A percentile compares a stretch with the other conserved stretches of the same genome.
Evolutionary conservation across 257 asterid species (phyloP).

Genomic region (Cynanchum wilfordii): DNA sequence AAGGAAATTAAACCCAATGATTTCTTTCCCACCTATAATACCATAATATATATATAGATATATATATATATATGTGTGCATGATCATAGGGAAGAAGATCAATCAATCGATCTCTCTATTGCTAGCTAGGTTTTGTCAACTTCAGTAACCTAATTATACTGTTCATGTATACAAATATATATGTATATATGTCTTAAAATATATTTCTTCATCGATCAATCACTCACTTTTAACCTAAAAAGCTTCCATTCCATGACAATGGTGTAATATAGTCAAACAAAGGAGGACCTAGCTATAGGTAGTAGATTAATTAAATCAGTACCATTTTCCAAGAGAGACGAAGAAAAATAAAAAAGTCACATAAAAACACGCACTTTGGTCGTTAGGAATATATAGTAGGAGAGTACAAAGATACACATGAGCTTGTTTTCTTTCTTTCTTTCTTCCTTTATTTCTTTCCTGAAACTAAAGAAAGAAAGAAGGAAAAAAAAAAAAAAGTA

Average conservation of each 20-base stretch:
- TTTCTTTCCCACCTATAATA: conserved; percentile 1
- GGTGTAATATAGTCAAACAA: too few relatives aligned
- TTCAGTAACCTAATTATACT: too few relatives aligned
- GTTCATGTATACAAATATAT: too few relatives aligned
- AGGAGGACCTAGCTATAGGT: too few relatives aligned
- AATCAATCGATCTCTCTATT: too few relatives aligned
- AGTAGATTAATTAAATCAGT: neutral
- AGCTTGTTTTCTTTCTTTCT: conserved; percentile 20
- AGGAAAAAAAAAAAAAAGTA: conserved; percentile 20
- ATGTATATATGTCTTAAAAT: too few relatives aligned
- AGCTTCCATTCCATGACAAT: too few relatives aligned
- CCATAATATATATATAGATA: neutral
- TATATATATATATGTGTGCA: too few relatives aligned
- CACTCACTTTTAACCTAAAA: too few relatives aligned
- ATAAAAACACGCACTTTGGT: conserved; percentile 3
- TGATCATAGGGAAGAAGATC: too few relatives aligned
- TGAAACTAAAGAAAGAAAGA: conserved; percentile 19
- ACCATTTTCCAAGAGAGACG: conserved; percentile 24
- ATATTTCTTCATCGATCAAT: too few relatives aligned
- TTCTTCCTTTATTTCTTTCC: conserved; percentile 8
- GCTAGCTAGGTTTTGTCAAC: too few relatives aligned
- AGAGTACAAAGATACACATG: conserved; percentile 16
- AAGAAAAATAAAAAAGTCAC: neutral
- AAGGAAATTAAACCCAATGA: neutral
- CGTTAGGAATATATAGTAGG: conserved; percentile 21